Conservation (phyloP, 192 early-diverging fungal species). For the Coemansia erecta region DNA sequence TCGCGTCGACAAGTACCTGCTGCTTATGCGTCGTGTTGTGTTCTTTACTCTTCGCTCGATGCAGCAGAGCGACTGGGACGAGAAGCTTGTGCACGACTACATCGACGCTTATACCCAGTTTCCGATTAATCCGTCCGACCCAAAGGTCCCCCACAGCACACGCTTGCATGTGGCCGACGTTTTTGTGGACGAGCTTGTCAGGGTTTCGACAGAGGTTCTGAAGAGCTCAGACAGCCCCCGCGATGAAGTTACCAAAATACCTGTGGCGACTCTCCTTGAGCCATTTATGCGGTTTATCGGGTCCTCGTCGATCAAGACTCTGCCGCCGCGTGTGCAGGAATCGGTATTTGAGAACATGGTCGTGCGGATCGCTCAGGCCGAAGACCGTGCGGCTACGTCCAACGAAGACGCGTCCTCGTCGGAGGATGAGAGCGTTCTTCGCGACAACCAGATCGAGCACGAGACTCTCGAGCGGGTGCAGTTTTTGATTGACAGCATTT, state of each 20-base stretch:
- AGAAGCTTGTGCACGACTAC: slow-evolving; percentile 23
- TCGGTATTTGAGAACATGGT: slow-evolving; percentile 47
- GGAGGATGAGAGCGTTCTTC: slow-evolving; percentile 5
- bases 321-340: slow-evolving; percentile 37
- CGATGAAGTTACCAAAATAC: slow-evolving; percentile 18
- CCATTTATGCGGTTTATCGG: slow-evolving; percentile 47
- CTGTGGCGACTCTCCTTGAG: slow-evolving; percentile 41
- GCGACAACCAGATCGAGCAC: slow-evolving; percentile 33
- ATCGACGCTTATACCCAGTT: slow-evolving; percentile 23
- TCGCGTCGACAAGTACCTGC: slow-evolving; percentile 48
- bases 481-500: slow-evolving; percentile 39
- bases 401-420: neutral
- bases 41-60: slow-evolving; percentile 38
- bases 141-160: slow-evolving; percentile 38
- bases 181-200: slow-evolving; percentile 45
- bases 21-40: slow-evolving; percentile 46
- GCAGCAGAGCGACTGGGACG: slow-evolving; percentile 38
- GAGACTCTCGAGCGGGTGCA: slow-evolving; percentile 36
- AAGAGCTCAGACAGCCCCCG: slow-evolving; percentile 9
- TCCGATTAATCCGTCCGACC: slow-evolving; percentile 28
- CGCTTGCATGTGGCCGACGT: slow-evolving; percentile 44
- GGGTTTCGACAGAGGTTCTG: slow-evolving; percentile 20
- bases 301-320: slow-evolving; percentile 29
- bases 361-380: slow-evolving; percentile 49
- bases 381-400: slow-evolving; percentile 16